Percentiles rank a stretch among this genome's conserved stretches.
Conservation (phyloP, 1,139 yeast genomes). For the Pichia cactophila region DNA sequence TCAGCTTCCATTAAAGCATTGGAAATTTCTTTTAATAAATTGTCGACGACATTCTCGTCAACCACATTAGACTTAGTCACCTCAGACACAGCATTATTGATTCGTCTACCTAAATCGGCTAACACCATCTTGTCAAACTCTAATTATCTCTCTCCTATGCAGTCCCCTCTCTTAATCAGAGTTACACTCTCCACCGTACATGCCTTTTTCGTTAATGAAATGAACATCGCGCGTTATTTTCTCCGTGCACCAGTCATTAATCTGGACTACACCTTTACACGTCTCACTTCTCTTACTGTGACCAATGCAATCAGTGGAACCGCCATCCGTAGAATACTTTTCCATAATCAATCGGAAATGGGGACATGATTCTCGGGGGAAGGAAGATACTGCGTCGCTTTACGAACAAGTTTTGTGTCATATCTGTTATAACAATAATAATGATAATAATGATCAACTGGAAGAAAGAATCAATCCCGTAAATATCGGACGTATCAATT, state of each 20-base stretch:
- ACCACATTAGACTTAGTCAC: slow-evolving; percentile 57
- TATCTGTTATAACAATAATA: neutral
- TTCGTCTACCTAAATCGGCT: slow-evolving; percentile 87
- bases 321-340: slow-evolving; percentile 4
- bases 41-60: slow-evolving; percentile 52
- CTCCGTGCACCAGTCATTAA: neutral
- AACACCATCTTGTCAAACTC: slow-evolving; percentile 56
- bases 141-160: too few species aligned
- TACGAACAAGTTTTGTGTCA: slow-evolving; percentile 10
- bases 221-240: neutral
- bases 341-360: slow-evolving; percentile 9
- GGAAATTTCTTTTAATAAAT: slow-evolving; percentile 78
- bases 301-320: slow-evolving; percentile 1
- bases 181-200: neutral
- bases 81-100: slow-evolving; percentile 67
- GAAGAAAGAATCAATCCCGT: too few species aligned
- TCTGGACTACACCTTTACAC: neutral
- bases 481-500: neutral
- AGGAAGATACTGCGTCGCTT: slow-evolving; percentile 9
- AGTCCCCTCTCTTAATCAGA: neutral
- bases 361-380: neutral
- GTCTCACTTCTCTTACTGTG: neutral
- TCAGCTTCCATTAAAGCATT: slow-evolving; percentile 87
- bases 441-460: neutral
- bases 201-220: too few species aligned